Evolutionary conservation across 2,329 filamentous ascomycete species (phyloP), one percentile per base, ranked within the genome.

Genomic region (Chaetomiaceae sp.): DNA sequence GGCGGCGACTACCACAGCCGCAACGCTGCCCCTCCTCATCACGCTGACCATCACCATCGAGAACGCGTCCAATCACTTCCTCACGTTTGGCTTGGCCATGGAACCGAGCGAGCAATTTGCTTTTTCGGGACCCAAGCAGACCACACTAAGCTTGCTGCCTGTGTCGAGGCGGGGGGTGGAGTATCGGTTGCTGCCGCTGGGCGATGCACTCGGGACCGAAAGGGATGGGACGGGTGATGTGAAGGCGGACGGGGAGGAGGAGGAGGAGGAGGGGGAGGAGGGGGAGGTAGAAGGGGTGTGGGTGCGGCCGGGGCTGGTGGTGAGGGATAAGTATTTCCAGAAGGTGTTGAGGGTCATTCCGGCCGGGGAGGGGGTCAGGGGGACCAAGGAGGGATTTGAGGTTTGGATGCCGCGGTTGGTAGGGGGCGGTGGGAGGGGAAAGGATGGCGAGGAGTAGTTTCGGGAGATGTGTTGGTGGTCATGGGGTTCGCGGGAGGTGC

Each of bases 1-100:
- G n/a, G n/a, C 18, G 63, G 63, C 21, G 29, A 14, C 42, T 1
- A n/a, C 16, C 6, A 10, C 46, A 14, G 10, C 23, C 13, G 6
- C 21, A 14, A 13, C n/a, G 20, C 11, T 37, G 20, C 25, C 27
- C 42, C 18, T 21, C 66, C 64, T 80, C 8, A 58, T 80, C 40
- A 70, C 74, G 51, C 67, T 84, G 13, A 71, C 77, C 37, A 66
- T 82, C 66, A 89, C 84, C 3, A 83, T 99, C 52, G 94, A 99
- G 71, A 99, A 99, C 67, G 88, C 91, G 0, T 96, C 92, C 0
- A 87, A 85, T 67, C 94, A 99, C 68, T 95, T 96, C 70, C 80
- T 99, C 45, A 96, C 91, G 0, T 99, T 99, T 71, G 90, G 89
- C 27, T 70, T 97, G 44, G 84, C 78, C 23, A 95, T 99, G 90